phyloP scores from a whole-genome alignment of 331 rosid genomes.

The Erythrophleum ivorense region DNA sequence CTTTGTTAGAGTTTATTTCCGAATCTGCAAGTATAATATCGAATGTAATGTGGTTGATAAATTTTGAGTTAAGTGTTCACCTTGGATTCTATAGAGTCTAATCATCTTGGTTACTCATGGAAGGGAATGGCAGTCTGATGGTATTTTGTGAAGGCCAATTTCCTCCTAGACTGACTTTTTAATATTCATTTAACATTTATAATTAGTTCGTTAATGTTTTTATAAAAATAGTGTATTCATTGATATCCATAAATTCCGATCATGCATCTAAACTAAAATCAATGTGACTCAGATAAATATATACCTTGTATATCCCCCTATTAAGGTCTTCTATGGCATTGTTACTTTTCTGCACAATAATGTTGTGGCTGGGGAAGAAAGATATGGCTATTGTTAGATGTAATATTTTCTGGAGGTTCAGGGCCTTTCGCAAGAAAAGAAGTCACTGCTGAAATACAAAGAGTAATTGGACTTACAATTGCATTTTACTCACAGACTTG shows the following conservation, averaged over 20 bases:
- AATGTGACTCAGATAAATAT: background rate
- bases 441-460: constrained; percentile 1
- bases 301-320: background rate
- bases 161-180: background rate
- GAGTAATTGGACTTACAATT: constrained; percentile 25
- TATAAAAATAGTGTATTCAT: background rate
- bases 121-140: constrained; percentile 8
- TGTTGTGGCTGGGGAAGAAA: constrained; percentile 10
- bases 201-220: constrained; percentile 25
- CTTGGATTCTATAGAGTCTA: constrained; percentile 36
- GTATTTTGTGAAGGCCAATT: constrained; percentile 12
- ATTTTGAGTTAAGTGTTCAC: constrained; percentile 38
- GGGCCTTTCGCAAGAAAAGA: constrained; percentile 6
- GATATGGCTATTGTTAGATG: constrained; percentile 7
- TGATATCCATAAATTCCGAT: background rate
- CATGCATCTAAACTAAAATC: background rate
- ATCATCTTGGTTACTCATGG: constrained; percentile 18
- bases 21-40: constrained; percentile 32
- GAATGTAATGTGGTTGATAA: constrained; percentile 41
- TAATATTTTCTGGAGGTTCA: constrained; percentile 7
- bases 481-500: constrained; percentile 10
- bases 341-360: constrained; percentile 25
- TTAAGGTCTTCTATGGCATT: constrained; percentile 15
- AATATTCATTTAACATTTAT: background rate
- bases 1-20: constrained; percentile 20